Evolutionary conservation across 768 basidiomycete species (phyloP).

Genomic region (Gautieria morchelliformis): DNA sequence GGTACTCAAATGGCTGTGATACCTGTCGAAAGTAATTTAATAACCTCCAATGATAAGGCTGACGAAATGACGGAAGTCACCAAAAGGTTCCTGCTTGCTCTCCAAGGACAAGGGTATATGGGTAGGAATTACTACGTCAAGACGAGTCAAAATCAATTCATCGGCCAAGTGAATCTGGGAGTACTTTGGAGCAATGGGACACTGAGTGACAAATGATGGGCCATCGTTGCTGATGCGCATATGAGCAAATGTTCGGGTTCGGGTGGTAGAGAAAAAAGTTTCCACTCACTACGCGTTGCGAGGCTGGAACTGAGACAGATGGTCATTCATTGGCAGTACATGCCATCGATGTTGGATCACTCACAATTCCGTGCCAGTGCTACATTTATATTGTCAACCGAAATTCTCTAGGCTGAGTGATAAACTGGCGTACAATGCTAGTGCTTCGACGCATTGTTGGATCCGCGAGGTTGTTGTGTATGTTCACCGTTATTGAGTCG

Average conservation of each 20-base stretch:
- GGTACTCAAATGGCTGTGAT: constrained; percentile 12
- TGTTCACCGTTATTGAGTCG: constrained; percentile 31
- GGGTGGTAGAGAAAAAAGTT: too few species aligned
- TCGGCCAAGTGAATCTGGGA: not conserved
- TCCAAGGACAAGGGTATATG: not conserved
- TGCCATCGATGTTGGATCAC: not conserved
- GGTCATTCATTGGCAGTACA: too few species aligned
- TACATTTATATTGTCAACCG: not conserved
- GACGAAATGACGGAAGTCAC: not conserved
- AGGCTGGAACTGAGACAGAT: not conserved
- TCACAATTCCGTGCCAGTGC: constrained; percentile 9
- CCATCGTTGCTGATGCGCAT: constrained; percentile 1
- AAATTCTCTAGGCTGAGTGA: not conserved
- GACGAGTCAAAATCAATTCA: not conserved
- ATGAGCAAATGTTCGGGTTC: not conserved
- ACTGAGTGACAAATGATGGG: constrained; percentile 31
- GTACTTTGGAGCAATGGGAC: constrained; percentile 20
- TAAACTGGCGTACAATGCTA: constrained; percentile 31
- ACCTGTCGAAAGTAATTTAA: constrained; percentile 8
- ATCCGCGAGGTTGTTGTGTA: constrained; percentile 36
- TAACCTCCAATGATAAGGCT: not conserved
- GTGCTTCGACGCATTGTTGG: constrained; percentile 39
- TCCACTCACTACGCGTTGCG: constrained; percentile 2
- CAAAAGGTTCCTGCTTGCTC: constrained; percentile 11
- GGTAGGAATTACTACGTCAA: not conserved